Conservation (phyloP, 2,329 filamentous ascomycete genomes). For the Fusarium nygamai region DNA sequence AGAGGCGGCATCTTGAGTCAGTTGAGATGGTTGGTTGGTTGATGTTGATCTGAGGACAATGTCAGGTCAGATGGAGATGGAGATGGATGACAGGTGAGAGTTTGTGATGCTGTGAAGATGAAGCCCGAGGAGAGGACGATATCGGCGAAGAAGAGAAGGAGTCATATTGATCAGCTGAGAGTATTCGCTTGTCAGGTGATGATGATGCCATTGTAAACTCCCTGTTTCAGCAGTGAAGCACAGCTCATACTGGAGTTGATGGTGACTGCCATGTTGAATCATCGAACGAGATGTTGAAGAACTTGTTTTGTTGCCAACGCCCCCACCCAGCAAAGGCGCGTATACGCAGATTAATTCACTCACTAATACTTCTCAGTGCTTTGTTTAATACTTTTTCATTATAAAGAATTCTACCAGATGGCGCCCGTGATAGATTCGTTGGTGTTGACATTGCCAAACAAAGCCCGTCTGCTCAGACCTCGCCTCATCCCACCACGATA, state of each 20-base stretch:
- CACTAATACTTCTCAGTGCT: neutral
- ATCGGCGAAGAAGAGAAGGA: neutral
- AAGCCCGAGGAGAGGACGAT: neutral
- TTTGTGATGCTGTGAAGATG: neutral
- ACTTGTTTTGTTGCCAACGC: neutral
- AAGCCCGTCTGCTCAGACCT: neutral
- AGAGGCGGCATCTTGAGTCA: constrained; percentile 8
- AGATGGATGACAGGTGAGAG: neutral
- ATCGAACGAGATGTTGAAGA: neutral
- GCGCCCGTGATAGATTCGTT: neutral
- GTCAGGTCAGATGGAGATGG: neutral
- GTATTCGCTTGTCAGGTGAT: neutral
- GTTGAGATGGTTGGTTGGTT: neutral
- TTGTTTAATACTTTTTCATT: neutral
- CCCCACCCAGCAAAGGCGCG: neutral
- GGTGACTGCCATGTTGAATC: constrained; percentile 3
- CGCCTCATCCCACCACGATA: neutral
- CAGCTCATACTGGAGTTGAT: neutral
- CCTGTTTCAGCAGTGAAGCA: neutral
- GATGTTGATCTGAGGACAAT: neutral
- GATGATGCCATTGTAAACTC: constrained; percentile 1
- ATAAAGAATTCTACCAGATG: neutral
- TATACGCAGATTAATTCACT: neutral
- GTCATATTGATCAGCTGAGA: neutral
- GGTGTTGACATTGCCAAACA: neutral